Evolutionary conservation across 2,329 filamentous ascomycete genomes (phyloP), one percentile per base, ranked within the genome.

Genomic region (Ophiocordyceps sinensis): DNA sequence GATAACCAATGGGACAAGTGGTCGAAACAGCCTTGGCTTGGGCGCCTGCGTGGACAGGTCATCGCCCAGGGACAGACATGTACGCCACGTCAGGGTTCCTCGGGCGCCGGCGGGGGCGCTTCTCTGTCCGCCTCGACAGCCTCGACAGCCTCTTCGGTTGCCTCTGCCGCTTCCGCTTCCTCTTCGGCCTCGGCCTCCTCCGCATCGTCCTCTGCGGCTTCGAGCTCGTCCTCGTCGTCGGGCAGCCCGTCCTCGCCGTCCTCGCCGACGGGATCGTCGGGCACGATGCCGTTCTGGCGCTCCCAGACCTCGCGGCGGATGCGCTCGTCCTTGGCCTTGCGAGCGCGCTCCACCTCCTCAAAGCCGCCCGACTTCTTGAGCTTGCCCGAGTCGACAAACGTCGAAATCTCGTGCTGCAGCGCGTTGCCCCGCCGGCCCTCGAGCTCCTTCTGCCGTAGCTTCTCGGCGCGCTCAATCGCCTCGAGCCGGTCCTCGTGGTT

Each of bases 391-490:
- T 84, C 75, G 1, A 96, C 89, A 56, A 96, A 98, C 28, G 64
- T 73, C 14, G 77, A 75, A 9, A 98, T 73, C 60, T 98, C 91
- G 51, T 84, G 84, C 58, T 84, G 85, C 54, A 98, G 81, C 28
- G 73, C 70, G 51, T 85, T 84, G 30, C 81, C 84, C 23, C 70
- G 71, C 3, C 91, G 75, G 46, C 68, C 80, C 57, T 85, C 83
- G 1, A 98, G 72, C 57, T 98, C 91, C 56, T 85, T 87, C 60
- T 91, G 84, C 19, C 91, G 74, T 8, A 87, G 72, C 64, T 88
- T 91, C 64, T 96, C 91, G 0, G 91, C 91, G n/a, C 91, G 79
- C 60, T 96, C 88, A 49, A 98, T 98, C 30, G 91, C 91, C 62
- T 96, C 91, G 0, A 98, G 70, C 30, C 91, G 75, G 50, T 85